phyloP scores from a whole-genome alignment of 192 early-diverging fungal species.

The Coemansia javaensis region DNA sequence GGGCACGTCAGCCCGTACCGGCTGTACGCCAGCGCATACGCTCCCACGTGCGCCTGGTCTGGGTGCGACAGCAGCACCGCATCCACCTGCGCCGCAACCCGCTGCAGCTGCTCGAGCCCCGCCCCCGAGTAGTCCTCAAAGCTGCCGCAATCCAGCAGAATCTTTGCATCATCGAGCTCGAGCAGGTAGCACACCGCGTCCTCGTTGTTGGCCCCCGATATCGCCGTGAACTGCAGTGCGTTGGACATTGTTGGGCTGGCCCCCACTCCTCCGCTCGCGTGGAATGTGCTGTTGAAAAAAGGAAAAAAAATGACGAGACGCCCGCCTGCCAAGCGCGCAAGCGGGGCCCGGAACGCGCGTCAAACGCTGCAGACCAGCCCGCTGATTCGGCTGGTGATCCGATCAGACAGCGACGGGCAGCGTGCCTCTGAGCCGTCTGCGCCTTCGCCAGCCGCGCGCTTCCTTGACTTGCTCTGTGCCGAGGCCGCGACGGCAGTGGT shows the following conservation, averaged over 20 bases:
- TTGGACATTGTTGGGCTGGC: slow-evolving; percentile 32
- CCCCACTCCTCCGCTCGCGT: too few species aligned
- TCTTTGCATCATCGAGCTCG: slow-evolving; percentile 87
- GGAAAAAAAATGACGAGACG: too few species aligned
- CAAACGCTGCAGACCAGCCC: background rate
- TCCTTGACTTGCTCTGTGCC: too few species aligned
- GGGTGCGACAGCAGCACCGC: slow-evolving; percentile 86
- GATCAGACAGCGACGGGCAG: too few species aligned
- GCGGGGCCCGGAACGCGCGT: too few species aligned
- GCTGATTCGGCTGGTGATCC: background rate
- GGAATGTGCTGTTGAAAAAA: too few species aligned
- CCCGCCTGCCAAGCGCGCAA: too few species aligned
- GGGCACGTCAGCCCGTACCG: slow-evolving; percentile 80
- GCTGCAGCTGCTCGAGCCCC: slow-evolving; percentile 61
- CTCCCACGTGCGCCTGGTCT: slow-evolving; percentile 83
- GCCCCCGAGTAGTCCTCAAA: slow-evolving; percentile 71
- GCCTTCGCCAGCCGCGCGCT: too few species aligned
- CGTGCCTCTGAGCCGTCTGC: too few species aligned
- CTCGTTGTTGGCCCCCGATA: slow-evolving; percentile 81
- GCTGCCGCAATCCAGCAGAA: slow-evolving; percentile 95
- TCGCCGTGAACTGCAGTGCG: slow-evolving; percentile 76
- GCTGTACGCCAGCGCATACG: slow-evolving; percentile 71
- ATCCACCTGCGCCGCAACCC: slow-evolving; percentile 84
- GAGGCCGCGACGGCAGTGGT: too few species aligned
- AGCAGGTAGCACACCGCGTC: slow-evolving; percentile 87